These are phyloP conservation scores for Dactylis glomerata DNA, from an alignment of 176 grass and related monocot species.

Conservation along the genomic window DNA sequence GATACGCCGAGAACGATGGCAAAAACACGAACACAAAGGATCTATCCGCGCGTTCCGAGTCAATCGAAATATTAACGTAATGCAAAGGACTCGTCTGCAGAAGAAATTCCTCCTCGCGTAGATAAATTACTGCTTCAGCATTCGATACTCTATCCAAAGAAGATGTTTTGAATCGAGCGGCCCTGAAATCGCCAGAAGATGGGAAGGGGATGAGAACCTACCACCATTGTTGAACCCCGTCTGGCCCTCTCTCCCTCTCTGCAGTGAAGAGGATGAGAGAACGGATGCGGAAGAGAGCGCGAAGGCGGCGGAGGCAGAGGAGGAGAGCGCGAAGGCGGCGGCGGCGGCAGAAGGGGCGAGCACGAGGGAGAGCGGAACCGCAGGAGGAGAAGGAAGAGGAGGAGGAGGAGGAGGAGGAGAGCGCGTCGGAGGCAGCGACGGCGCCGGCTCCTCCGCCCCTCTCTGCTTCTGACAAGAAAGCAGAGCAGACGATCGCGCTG, in stretches of 20 bases:
- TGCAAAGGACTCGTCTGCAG: neutral
- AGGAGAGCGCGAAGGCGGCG: neutral
- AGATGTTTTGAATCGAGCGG: neutral
- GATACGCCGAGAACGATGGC: neutral
- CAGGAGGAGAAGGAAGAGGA: neutral
- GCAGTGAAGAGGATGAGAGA: neutral
- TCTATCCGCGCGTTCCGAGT: neutral
- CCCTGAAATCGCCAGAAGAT: neutral
- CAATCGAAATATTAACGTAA: neutral
- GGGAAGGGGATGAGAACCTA: neutral
- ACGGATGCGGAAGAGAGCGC: neutral
- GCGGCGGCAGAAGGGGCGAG: neutral
- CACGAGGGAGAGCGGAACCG: neutral
- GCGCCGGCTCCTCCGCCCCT: neutral
- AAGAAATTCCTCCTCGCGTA: neutral
- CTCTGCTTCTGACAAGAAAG: neutral
- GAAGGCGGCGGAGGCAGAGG: neutral
- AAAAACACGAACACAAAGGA: neutral
- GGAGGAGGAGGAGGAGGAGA: neutral
- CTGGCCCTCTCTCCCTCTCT: neutral
- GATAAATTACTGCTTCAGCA: neutral
- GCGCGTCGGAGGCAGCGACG: neutral
- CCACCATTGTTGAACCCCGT: constrained; percentile 36
- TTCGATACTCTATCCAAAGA: neutral
- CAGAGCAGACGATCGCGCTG: neutral